Percentiles rank a stretch among this genome's conserved stretches.
These are phyloP conservation scores for Leccinum olivaceopallidum DNA, from an alignment of 768 basidiomycete species.

Conservation along the genomic window DNA sequence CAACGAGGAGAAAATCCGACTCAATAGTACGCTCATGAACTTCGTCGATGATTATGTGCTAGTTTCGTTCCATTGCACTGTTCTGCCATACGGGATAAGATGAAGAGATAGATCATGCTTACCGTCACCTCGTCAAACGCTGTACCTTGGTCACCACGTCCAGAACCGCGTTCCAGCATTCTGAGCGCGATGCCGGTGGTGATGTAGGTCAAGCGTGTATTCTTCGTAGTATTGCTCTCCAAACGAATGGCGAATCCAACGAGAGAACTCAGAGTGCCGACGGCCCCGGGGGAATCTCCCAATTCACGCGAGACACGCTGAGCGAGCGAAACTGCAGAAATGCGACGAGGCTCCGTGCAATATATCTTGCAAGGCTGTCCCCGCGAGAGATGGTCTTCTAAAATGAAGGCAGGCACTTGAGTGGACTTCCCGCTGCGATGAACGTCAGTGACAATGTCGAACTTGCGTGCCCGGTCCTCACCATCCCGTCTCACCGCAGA, in stretches of 20 bases:
- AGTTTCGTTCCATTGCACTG: slow-evolving; percentile 2
- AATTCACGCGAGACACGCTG: slow-evolving; percentile 92
- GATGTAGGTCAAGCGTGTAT: slow-evolving; percentile 80
- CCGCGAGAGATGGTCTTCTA: slow-evolving; percentile 82
- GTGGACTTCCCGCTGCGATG: slow-evolving; percentile 87
- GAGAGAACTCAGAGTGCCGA: slow-evolving; percentile 75
- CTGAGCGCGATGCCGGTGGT: slow-evolving; percentile 95
- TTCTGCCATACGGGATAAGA: background rate
- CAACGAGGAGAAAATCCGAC: slow-evolving; percentile 94
- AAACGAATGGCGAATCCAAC: slow-evolving; percentile 95
- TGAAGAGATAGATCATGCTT: slow-evolving; percentile 25
- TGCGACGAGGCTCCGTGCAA: slow-evolving; percentile 94
- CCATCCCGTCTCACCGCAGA: slow-evolving; percentile 85
- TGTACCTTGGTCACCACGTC: slow-evolving; percentile 65
- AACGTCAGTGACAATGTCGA: slow-evolving; percentile 5
- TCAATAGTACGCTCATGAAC: slow-evolving; percentile 98
- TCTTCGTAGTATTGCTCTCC: slow-evolving; percentile 80
- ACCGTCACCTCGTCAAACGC: slow-evolving; percentile 97
- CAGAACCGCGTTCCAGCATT: slow-evolving; percentile 90
- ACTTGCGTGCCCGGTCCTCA: slow-evolving; percentile 44
- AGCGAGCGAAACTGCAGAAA: slow-evolving; percentile 94
- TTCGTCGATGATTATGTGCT: slow-evolving; percentile 98
- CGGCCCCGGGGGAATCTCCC: slow-evolving; percentile 76
- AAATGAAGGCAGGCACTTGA: slow-evolving; percentile 90
- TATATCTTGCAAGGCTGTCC: slow-evolving; percentile 88